Evolutionary conservation across 1,284 basidiomycete genomes (phyloP), one percentile per base, ranked within the genome.

Genomic region (Ustilago trichophora): DNA sequence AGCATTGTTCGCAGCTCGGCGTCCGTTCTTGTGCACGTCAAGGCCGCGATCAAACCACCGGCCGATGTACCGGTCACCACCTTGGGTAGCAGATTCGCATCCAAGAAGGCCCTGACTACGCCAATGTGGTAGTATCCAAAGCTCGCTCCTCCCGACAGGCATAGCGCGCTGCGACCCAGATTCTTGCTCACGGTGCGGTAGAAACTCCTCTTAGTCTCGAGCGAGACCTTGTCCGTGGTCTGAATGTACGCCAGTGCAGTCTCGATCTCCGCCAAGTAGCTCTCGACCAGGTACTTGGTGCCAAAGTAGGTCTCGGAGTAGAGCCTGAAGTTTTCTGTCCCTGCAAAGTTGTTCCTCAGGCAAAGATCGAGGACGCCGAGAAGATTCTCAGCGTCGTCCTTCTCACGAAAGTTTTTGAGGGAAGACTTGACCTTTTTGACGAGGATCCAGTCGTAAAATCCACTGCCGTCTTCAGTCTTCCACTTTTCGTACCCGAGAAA

Each of bases 281-380:
- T 63, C 46, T 77, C 77, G 12, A 78, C 63, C 18, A 78, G 42
- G 21, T 72, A 64, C 60, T 80, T 80, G n/a, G 77, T 75, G 27
- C 74, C 75, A 19, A 63, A 77, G 84, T 78, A 78, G 89, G 92
- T 86, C 92, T 82, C 91, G 81, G 91, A 92, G 80, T 97, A 97
- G 49, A 97, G 84, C 74, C 92, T 89, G 56, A 90, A 84, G 44
- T 91, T 93, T 83, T 98, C 95, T 0, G 92, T 89, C 0, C 93
- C 96, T 9, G 92, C 96, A 85, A 98, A 99, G 82, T 98, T 98
- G 46, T 89, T 88, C 51, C 93, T 86, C 37, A 98, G 86, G 76
- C 93, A 98, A 1, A 93, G 91, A 74, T 96, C 92, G 29, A 99
- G 84, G 0, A 98, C 91, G 51, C 95, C 87, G 42, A 96, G 89